Percentiles rank a stretch among this genome's conserved stretches.
Evolutionary conservation across 2,329 filamentous ascomycete species (phyloP).

Genomic region (Pestalotiopsis sp.): DNA sequence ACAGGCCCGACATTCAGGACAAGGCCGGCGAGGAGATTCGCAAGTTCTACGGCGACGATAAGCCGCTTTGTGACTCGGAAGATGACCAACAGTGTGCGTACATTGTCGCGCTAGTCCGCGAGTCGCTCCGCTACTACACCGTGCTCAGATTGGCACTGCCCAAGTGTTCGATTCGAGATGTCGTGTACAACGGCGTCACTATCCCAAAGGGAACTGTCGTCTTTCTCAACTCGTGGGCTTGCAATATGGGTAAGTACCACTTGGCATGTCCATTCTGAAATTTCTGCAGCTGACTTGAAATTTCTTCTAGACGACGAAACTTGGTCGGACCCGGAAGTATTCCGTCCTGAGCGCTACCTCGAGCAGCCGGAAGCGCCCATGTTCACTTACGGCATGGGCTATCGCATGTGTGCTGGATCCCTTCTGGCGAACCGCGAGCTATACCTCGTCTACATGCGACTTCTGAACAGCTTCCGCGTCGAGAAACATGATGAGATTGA

Average conservation of each 20-base stretch:
- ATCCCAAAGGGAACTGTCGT: conserved; percentile 67
- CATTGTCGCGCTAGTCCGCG: conserved; percentile 62
- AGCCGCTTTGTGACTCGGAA: conserved; percentile 66
- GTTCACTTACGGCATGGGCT: conserved; percentile 68
- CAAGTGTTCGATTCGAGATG: conserved; percentile 61
- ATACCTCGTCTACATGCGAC: conserved; percentile 65
- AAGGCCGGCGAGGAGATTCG: conserved; percentile 70
- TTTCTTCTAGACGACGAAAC: conserved; percentile 32
- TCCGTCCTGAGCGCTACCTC: conserved; percentile 65
- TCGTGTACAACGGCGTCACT: conserved; percentile 57
- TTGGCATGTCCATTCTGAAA: neutral
- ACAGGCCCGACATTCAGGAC: conserved; percentile 71
- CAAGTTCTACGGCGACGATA: conserved; percentile 40
- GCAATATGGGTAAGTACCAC: conserved; percentile 59
- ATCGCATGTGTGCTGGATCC: conserved; percentile 69
- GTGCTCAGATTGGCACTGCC: conserved; percentile 66
- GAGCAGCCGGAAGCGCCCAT: conserved; percentile 65
- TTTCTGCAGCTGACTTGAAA: neutral
- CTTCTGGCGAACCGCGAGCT: conserved; percentile 66
- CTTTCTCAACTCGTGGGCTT: conserved; percentile 70
- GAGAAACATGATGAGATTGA: conserved; percentile 5
- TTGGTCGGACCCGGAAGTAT: conserved; percentile 61
- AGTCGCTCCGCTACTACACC: conserved; percentile 64
- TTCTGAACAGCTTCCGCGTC: conserved; percentile 57
- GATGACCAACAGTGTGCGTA: conserved; percentile 69